These are phyloP conservation scores for Fonsecaea pugnacius DNA, from an alignment of 2,329 filamentous ascomycete genomes.

Conservation along the genomic window DNA sequence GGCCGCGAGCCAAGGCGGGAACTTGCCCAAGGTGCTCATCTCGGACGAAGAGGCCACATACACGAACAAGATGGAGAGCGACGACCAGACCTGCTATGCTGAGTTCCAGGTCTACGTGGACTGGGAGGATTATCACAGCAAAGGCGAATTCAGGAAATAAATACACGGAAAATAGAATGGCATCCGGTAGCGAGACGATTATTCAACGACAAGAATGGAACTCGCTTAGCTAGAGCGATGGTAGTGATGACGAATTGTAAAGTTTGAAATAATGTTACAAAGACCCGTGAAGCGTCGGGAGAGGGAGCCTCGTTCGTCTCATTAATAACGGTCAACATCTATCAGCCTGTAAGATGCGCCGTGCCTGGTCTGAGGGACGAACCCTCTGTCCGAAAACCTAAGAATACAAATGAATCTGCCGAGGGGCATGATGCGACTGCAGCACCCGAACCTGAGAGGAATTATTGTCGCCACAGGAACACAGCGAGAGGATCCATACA, in stretches of 20 bases:
- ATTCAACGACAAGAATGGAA: background rate
- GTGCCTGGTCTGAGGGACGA: background rate
- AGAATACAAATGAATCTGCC: background rate
- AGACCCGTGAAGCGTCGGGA: background rate
- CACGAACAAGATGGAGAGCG: conserved; percentile 39
- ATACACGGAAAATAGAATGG: background rate
- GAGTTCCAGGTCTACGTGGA: conserved; percentile 41
- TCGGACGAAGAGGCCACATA: conserved; percentile 48
- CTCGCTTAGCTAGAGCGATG: background rate
- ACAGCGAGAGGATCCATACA: background rate
- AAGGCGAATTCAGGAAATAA: conserved; percentile 39
- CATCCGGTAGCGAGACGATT: background rate
- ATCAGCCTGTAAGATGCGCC: background rate
- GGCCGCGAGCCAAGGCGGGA: conserved; percentile 59
- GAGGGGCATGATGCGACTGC: background rate
- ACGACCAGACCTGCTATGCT: conserved; percentile 37
- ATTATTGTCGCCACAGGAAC: background rate
- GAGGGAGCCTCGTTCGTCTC: background rate
- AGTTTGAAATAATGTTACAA: background rate
- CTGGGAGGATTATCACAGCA: conserved; percentile 38
- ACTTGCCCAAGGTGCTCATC: conserved; percentile 58
- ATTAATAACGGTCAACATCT: background rate
- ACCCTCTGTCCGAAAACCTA: background rate
- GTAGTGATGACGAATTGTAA: background rate
- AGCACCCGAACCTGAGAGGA: background rate